Percentiles rank a stretch among this genome's conserved stretches.
Conservation (phyloP, 306 rosid species). For the Rosa persica region DNA sequence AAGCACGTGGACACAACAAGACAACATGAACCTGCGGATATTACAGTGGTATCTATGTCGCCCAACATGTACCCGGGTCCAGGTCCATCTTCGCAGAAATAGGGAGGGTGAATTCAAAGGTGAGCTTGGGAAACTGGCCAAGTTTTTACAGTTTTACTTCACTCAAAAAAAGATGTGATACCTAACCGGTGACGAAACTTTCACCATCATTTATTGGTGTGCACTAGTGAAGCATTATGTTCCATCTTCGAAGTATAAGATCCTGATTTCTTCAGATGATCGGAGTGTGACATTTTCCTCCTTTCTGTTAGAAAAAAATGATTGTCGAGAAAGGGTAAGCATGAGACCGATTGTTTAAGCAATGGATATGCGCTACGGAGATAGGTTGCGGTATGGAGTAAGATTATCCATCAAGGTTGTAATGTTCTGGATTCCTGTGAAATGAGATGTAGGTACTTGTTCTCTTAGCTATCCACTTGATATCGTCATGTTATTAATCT, state of each 20-base stretch:
- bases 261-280: neutral
- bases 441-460: neutral
- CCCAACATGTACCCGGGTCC: neutral
- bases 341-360: neutral
- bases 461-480: neutral
- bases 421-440: neutral
- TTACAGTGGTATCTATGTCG: neutral
- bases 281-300: neutral
- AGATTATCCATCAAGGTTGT: neutral
- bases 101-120: neutral
- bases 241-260: neutral
- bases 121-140: neutral
- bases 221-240: neutral
- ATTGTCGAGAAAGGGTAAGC: neutral
- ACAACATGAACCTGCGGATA: neutral
- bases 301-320: neutral
- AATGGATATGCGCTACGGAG: neutral
- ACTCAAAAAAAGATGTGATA: neutral
- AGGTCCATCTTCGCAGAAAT: neutral
- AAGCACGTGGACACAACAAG: neutral
- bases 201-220: neutral
- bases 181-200: neutral
- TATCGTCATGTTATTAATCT: too few relatives aligned
- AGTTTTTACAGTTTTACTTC: neutral
- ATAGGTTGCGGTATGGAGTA: neutral